Evolutionary conservation across 345 rosid species (phyloP), one percentile per base, ranked within the genome.

Genomic region (Linum lewisii): DNA sequence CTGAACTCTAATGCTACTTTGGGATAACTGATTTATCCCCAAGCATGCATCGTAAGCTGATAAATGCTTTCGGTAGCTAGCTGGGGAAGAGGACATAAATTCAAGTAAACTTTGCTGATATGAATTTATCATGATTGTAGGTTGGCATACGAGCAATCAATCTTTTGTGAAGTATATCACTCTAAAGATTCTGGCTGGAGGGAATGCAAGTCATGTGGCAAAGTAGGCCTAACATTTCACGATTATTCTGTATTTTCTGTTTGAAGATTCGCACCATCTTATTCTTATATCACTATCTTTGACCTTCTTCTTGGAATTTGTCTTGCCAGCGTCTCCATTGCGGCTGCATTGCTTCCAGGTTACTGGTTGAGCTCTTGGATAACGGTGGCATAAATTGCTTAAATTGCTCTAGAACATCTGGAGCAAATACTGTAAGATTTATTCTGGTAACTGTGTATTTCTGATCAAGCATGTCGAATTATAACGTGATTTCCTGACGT

Each of bases 101-200:
- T 11, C 45, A 23, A 52, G 52, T 63, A 38, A 38, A 5, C 23
- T 11, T 22, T 19, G 55, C 19, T 19, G 55, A 51, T 51, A 51
- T 51, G 59, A 11, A 21, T 78, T 65, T 42, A 49, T 60, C 44
- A 47, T 38, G 58, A 37, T 10, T 63, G 11, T 69, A 91, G 96
- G 70, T 75, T 87, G 66, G 92, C 92, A 32, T 91, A 78, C 69
- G 90, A 91, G 75, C 73, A 62, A 67, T 69, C 70, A 5, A 60
- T 70, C 49, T 91, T 69, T 77, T 91, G 98, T 64, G 81, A 84
- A 53, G 80, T 78, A 24, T 91, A 82, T 76, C 98, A 91, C 77
- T 58, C 57, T 14, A 85, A 80, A 62, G 86, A 88, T 72, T 57
- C 84, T 69, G 98, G 98, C 67, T 91, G 98, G 98, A 85, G 98